Evolutionary conservation across 306 rosid species (phyloP).

Genomic region (Astragalus glycyphyllos): DNA sequence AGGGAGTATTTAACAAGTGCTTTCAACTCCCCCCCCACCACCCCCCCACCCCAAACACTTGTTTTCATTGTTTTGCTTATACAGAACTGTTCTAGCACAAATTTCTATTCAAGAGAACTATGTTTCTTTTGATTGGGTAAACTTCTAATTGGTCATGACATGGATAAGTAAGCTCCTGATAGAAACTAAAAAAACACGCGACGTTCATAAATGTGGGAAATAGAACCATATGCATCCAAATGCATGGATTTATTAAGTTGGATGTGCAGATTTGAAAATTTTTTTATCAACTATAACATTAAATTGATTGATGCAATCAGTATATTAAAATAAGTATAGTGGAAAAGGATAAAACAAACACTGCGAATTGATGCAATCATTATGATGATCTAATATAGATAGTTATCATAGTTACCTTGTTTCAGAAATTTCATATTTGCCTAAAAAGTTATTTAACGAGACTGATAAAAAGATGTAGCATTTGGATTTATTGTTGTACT

Average conservation of each 20-base stretch:
- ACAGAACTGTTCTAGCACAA: background rate
- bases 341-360: constrained; percentile 11
- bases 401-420: constrained; percentile 8
- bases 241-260: constrained; percentile 10
- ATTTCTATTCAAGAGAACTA: constrained; percentile 11
- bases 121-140: constrained; percentile 27
- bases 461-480: background rate
- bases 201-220: background rate
- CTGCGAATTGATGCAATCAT: constrained; percentile 1
- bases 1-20: no score
- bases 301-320: constrained; percentile 3
- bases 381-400: constrained; percentile 25
- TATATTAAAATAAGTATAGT: constrained; percentile 13
- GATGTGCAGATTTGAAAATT: constrained; percentile 8
- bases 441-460: background rate
- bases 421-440: constrained; percentile 6
- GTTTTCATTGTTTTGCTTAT: constrained; percentile 10
- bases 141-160: constrained; percentile 20
- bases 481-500: constrained; percentile 29
- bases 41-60: background rate
- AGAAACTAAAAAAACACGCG: constrained; percentile 14
- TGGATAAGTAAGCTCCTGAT: constrained; percentile 7
- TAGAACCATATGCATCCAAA: background rate
- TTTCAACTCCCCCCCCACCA: constrained; percentile 1
- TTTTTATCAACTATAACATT: constrained; percentile 27